phyloP scores from a whole-genome alignment of 768 basidiomycete genomes.

The Gymnopilus dilepis region DNA sequence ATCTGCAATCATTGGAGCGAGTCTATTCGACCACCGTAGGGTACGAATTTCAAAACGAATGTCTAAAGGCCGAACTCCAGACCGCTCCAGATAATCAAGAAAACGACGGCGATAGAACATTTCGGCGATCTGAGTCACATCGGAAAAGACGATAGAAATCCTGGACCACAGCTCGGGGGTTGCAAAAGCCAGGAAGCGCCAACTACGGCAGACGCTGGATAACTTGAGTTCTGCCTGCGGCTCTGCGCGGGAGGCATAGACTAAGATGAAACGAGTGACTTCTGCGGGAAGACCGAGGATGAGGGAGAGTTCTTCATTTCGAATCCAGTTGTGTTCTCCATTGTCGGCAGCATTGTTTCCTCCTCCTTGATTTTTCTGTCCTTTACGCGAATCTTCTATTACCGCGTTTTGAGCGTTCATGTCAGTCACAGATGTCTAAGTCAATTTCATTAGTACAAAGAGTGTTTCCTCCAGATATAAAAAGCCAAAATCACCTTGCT shows the following conservation, averaged over 20 bases:
- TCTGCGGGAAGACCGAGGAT: background rate
- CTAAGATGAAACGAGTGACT: background rate
- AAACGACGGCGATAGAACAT: background rate
- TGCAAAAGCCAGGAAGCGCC: background rate
- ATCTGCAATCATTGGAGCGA: background rate
- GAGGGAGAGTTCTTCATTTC: background rate
- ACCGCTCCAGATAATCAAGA: background rate
- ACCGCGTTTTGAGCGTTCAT: too few species aligned
- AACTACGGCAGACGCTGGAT: background rate
- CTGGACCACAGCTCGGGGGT: background rate
- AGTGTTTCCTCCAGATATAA: too few species aligned
- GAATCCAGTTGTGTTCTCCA: background rate
- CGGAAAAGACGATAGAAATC: background rate
- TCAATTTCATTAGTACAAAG: too few species aligned
- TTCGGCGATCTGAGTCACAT: background rate
- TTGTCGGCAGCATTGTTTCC: background rate
- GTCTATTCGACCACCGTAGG: background rate
- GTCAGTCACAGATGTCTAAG: too few species aligned
- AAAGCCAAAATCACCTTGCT: too few species aligned
- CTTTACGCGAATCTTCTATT: too few species aligned
- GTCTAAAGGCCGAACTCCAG: background rate
- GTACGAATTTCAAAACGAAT: background rate
- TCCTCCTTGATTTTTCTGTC: too few species aligned
- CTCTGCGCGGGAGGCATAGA: background rate
- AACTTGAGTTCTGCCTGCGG: background rate